Conservation (phyloP, 1,284 basidiomycete species). For the Cryptococcus sp. region DNA sequence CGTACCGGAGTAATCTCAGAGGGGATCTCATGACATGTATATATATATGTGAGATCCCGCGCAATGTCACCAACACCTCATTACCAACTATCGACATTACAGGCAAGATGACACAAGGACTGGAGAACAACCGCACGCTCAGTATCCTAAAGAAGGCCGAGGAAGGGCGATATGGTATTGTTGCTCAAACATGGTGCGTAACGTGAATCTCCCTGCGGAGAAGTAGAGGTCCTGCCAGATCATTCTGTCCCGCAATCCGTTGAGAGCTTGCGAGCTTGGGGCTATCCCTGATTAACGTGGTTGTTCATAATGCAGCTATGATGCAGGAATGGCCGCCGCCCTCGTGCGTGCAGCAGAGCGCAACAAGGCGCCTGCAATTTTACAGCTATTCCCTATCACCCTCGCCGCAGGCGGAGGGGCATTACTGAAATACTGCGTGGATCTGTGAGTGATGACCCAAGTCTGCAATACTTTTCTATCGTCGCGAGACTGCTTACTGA, state of each 20-base stretch:
- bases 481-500: conserved; percentile 52
- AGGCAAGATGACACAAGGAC: conserved; percentile 19
- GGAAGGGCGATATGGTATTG: conserved; percentile 45
- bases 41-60: too few relatives aligned
- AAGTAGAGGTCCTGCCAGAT: background rate
- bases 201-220: background rate
- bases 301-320: conserved; percentile 32
- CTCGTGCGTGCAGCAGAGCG: conserved; percentile 50
- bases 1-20: too few relatives aligned
- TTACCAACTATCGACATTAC: too few relatives aligned
- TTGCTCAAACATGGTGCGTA: conserved; percentile 41
- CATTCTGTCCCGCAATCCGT: background rate
- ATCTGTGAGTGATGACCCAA: conserved; percentile 28
- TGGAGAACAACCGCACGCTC: conserved; percentile 48
- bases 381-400: conserved; percentile 51
- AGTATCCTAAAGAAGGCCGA: conserved; percentile 50
- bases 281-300: too few relatives aligned
- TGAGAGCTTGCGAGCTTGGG: too few relatives aligned
- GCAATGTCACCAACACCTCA: too few relatives aligned
- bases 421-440: conserved; percentile 41
- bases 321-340: conserved; percentile 44
- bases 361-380: conserved; percentile 46
- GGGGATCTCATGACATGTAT: too few relatives aligned
- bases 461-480: background rate
- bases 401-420: conserved; percentile 36